Evolutionary conservation across 495 filamentous ascomycete genomes (phyloP).

Genomic region (Penicillium turbatum): DNA sequence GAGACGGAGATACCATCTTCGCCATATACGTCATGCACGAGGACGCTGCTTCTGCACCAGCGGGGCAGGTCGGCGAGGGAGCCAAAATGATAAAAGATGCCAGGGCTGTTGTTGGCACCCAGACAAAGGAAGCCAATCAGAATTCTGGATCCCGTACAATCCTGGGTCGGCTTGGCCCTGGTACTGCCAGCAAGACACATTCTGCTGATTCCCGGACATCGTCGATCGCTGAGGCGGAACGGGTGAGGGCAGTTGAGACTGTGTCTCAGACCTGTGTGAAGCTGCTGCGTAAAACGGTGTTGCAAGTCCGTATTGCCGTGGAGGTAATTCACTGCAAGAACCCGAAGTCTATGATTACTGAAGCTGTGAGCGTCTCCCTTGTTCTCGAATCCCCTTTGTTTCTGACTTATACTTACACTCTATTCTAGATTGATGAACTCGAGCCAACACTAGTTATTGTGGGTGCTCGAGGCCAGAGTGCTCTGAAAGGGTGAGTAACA

Average conservation of each 20-base stretch:
- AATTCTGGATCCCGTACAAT: constrained; percentile 33
- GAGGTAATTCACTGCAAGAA: constrained; percentile 99
- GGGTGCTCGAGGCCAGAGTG: constrained; percentile 82
- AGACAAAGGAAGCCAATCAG: constrained; percentile 41
- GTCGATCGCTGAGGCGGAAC: constrained; percentile 67
- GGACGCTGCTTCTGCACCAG: constrained; percentile 47
- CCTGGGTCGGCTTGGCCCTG: constrained; percentile 33
- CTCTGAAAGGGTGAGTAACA: constrained; percentile 77
- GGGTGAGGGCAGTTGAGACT: constrained; percentile 66
- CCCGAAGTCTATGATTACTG: constrained; percentile 77
- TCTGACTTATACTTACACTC: constrained; percentile 16
- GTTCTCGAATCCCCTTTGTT: neutral
- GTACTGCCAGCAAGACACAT: constrained; percentile 38
- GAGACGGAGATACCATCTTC: constrained; percentile 90
- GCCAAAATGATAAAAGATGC: constrained; percentile 68
- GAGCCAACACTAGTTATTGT: constrained; percentile 91
- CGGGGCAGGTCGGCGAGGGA: constrained; percentile 53
- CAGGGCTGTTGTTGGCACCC: constrained; percentile 52
- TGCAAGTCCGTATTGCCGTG: constrained; percentile 87
- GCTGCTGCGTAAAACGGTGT: constrained; percentile 78
- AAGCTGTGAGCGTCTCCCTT: constrained; percentile 54
- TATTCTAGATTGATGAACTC: constrained; percentile 72
- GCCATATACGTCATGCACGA: constrained; percentile 90
- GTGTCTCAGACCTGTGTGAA: constrained; percentile 77
- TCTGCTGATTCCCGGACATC: constrained; percentile 42